phyloP scores from a whole-genome alignment of 2,329 filamentous ascomycete species.

The Nemania sp. region DNA sequence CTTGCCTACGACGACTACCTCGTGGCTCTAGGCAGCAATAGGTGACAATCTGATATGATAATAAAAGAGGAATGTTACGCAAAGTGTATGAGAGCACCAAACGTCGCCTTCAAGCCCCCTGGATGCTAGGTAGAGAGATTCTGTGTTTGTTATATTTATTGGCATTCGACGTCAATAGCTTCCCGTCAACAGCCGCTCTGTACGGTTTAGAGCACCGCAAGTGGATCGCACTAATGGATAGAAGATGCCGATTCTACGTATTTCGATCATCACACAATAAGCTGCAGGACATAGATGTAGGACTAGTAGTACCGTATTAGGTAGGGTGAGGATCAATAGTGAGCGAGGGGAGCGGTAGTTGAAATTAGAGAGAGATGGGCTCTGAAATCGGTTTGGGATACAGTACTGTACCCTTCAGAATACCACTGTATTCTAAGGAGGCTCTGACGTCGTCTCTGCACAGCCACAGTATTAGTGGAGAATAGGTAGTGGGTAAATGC shows the following conservation, averaged over 20 bases:
- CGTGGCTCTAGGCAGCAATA: background rate
- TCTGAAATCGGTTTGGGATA: no score
- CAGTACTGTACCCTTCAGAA: no score
- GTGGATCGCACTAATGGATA: slow-evolving; percentile 5
- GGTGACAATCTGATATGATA: background rate
- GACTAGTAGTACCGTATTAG: background rate
- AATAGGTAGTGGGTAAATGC: background rate
- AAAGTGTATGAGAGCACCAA: background rate
- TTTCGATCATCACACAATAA: background rate
- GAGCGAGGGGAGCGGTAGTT: background rate
- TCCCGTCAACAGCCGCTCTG: background rate
- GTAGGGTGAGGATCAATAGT: background rate
- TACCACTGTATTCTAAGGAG: no score
- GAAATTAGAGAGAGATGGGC: background rate
- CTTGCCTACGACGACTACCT: background rate
- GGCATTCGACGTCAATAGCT: background rate
- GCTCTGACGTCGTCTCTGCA: no score
- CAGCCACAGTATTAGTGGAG: no score
- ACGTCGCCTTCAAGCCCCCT: background rate
- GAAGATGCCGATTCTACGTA: background rate
- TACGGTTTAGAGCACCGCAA: background rate
- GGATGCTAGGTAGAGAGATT: background rate
- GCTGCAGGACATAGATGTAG: no score
- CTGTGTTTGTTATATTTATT: background rate
- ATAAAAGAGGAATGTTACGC: background rate